These are phyloP conservation scores for Phytopythium cucurbitacearum DNA, from an alignment of 352 stramenopile genomes.

Conservation along the genomic window DNA sequence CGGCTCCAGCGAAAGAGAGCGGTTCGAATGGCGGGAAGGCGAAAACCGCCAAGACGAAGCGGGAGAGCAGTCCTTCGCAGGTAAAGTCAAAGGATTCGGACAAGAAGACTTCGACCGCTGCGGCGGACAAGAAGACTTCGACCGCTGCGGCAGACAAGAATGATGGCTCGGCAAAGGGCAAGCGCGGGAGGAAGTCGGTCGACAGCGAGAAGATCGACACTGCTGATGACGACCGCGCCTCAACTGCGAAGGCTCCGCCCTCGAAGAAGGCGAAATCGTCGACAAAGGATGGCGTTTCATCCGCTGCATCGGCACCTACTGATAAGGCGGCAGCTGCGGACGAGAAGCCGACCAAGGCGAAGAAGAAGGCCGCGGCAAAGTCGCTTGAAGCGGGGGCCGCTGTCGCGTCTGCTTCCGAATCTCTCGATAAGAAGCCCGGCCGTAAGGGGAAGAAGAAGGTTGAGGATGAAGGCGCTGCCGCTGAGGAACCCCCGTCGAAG, in stretches of 20 bases:
- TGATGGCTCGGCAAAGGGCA: slow-evolving; percentile 9
- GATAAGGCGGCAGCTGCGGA: background rate
- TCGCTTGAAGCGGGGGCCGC: background rate
- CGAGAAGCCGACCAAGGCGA: slow-evolving; percentile 5
- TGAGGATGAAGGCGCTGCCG: slow-evolving; percentile 14
- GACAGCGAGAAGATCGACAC: slow-evolving; percentile 9
- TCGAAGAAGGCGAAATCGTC: slow-evolving; percentile 20
- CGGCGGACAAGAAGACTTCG: slow-evolving; percentile 8
- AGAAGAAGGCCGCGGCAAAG: slow-evolving; percentile 7
- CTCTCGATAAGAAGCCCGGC: slow-evolving; percentile 3
- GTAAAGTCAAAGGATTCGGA: slow-evolving; percentile 9
- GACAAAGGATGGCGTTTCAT: too few species aligned
- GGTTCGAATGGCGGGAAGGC: slow-evolving; percentile 7
- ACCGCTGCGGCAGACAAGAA: slow-evolving; percentile 5
- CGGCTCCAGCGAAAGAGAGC: too few species aligned
- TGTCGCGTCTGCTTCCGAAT: slow-evolving; percentile 1
- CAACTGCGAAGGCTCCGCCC: slow-evolving; percentile 18
- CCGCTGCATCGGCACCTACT: background rate
- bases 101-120: slow-evolving; percentile 6
- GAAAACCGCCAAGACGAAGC: slow-evolving; percentile 2
- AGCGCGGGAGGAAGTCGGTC: slow-evolving; percentile 15
- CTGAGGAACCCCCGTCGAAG: slow-evolving; percentile 27
- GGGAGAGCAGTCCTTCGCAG: slow-evolving; percentile 8
- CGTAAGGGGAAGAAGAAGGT: slow-evolving; percentile 39
- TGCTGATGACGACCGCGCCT: slow-evolving; percentile 4